Evolutionary conservation across 305 asterid genomes (phyloP), one percentile per base, ranked within the genome.

Genomic region (Fraxinus latifolia): DNA sequence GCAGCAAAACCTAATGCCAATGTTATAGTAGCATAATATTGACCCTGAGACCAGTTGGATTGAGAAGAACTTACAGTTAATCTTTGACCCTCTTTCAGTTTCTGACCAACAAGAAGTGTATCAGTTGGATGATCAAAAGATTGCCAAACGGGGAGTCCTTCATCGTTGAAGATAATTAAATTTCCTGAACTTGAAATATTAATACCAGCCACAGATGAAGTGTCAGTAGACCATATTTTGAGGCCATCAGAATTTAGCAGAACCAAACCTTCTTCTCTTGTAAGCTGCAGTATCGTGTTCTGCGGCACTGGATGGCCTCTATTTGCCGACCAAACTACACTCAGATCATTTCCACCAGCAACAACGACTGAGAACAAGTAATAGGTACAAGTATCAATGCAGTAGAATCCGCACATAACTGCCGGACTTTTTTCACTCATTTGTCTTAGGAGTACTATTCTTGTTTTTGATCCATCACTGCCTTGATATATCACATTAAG

Each of bases 251-350:
- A 25, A 23, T 80, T 47, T 37, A 29, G 27, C 32, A 80, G 39
- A n/a, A 74, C 37, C 42, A 80, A 80, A 17, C 36, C 68, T 50
- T 68, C 83, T 27, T 71, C 83, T 50, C 33, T 7, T 33, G 73
- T 47, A 2, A 80, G 74, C 42, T 32, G 55, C 25, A 73, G 50
- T 1, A 36, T 73, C 3, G 79, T 33, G 62, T 80, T 80, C 8
- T 36, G 25, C 36, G 2, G 36, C 1, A 53, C 78, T 5, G 83
- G 83, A 47, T 72, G 21, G 21, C 74, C 62, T 21, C 58, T 6
- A 27, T 72, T 80, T 3, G 79, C 79, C 3, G 79, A 80, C 83
- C 83, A 80, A 67, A 79, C 82, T 3, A 44, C 47, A 14, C 19
- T 39, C 19, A 25, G 34, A 65, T 25, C 73, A 11, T 23, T 25